Evolutionary conservation across 495 filamentous ascomycete genomes (phyloP).

Genomic region (Penicillium dipodomyicola): DNA sequence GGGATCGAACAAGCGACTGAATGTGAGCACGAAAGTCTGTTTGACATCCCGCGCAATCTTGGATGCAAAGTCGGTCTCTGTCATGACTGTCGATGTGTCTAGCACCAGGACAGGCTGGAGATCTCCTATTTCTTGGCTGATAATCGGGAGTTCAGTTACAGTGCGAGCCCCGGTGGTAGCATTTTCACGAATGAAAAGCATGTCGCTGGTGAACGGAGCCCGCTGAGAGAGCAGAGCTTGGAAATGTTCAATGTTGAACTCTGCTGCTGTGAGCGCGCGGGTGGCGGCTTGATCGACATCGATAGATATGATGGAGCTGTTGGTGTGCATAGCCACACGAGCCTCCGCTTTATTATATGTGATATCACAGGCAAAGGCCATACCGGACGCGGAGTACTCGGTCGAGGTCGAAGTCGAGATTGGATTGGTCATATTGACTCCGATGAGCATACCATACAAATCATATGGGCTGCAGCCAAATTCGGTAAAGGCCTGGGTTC

Average conservation of each 20-base stretch:
- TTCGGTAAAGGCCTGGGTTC: slow-evolving; percentile 28
- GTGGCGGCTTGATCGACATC: slow-evolving; percentile 22
- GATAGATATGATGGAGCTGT: slow-evolving; percentile 39
- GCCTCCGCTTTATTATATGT: slow-evolving; percentile 35
- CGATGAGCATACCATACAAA: slow-evolving; percentile 40
- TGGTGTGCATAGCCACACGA: slow-evolving; percentile 39
- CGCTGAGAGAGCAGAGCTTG: slow-evolving; percentile 36
- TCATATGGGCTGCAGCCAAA: slow-evolving; percentile 37
- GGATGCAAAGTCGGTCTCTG: slow-evolving; percentile 27
- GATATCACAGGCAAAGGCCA: slow-evolving; percentile 40
- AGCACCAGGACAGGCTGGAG: slow-evolving; percentile 34
- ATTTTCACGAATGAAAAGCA: slow-evolving; percentile 37
- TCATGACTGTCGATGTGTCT: slow-evolving; percentile 38
- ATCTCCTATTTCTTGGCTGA: slow-evolving; percentile 39
- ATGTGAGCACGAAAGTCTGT: slow-evolving; percentile 38
- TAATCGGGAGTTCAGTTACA: slow-evolving; percentile 37
- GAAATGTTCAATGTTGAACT: slow-evolving; percentile 40
- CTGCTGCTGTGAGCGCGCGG: slow-evolving; percentile 16
- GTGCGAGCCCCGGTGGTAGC: slow-evolving; percentile 30
- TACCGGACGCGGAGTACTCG: slow-evolving; percentile 29
- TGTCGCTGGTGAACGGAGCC: slow-evolving; percentile 41
- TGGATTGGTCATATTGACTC: slow-evolving; percentile 31
- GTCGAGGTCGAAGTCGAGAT: slow-evolving; percentile 8
- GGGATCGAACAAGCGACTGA: slow-evolving; percentile 39
- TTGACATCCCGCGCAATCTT: slow-evolving; percentile 35